Base-by-base conservation (phyloP, 495 filamentous ascomycete genomes). In the Penicillium subrubescens region DNA sequence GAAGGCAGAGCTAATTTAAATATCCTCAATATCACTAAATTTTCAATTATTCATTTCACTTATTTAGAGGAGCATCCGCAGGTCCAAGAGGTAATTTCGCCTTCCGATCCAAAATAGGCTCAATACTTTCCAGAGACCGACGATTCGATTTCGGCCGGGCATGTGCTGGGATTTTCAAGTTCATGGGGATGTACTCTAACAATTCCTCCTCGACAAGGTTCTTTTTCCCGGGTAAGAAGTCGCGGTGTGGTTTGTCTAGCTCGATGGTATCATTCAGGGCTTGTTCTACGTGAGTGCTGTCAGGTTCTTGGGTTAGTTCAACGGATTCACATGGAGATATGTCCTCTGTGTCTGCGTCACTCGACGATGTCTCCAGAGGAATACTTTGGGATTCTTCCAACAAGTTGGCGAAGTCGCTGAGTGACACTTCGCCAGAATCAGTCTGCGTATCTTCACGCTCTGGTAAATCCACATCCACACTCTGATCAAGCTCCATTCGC, bases 41-140 rank as follows among this genome's bases (percentile, higher is more conserved):
- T 27, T 27, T 37, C 12, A 37, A 44, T 44, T 44, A 8, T 21
- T 44, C 43, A 44, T 10, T 21, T 44, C 43, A 44, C n/a, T 21
- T 44, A 21, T 48, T 25, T 3, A 4, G n/a, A 54, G 51, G 51
- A 29, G 51, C 27, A 34, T 54, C 51, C 12, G n/a, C n/a, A 29
- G 27, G 25, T 5, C 51, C 51, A 6, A 54, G 51, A 29, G 51
- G 51, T 14, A 54, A 54, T 27, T 54, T 54, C 2, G 51, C 51
- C 51, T 54, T 54, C 14, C 51, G 51, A n/a, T 54, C 51, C 51
- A 34, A 11, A 3, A 54, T 54, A n/a, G 51, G 51, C 51, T 27
- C 14, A 34, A 54, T 54, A 8, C 7, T 1, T 21, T 54, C 27
- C 27, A 54, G 21, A 29, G 51, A 54, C 19, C 51, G 51, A 2